These are phyloP conservation scores for Cladosporium sphaerospermum DNA, from an alignment of 2,329 filamentous ascomycete genomes.

Conservation along the genomic window DNA sequence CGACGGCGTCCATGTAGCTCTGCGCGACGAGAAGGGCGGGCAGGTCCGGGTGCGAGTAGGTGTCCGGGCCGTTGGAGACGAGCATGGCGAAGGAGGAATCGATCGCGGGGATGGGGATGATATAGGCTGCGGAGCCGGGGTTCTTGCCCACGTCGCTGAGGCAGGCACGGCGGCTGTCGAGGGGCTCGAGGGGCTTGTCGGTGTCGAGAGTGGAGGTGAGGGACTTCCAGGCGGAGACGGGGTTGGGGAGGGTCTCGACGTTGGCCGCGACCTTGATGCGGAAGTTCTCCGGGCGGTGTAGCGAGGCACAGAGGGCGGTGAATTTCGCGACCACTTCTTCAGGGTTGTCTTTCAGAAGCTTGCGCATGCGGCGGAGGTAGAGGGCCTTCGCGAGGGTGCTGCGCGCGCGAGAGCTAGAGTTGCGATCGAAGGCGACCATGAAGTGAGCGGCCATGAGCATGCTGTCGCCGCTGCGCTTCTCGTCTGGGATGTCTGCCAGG, in stretches of 20 bases:
- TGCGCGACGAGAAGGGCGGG: conserved; percentile 83
- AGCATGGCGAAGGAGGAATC: conserved; percentile 86
- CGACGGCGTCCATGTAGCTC: conserved; percentile 85
- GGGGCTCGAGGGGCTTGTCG: conserved; percentile 56
- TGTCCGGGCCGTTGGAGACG: conserved; percentile 66
- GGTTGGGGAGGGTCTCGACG: conserved; percentile 64
- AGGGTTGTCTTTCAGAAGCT: conserved; percentile 70
- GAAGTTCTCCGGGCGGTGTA: conserved; percentile 81
- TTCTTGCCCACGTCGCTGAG: conserved; percentile 68
- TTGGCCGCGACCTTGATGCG: conserved; percentile 80
- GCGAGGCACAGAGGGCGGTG: conserved; percentile 63
- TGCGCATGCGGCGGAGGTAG: conserved; percentile 79
- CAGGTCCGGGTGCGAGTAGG: conserved; percentile 68
- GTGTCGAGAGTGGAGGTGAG: conserved; percentile 51
- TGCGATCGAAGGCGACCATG: conserved; percentile 72
- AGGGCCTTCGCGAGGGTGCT: conserved; percentile 79
- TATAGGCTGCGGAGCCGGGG: conserved; percentile 67
- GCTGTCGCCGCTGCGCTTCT: conserved; percentile 74
- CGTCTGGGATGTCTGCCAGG: conserved; percentile 83
- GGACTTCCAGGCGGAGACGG: conserved; percentile 71
- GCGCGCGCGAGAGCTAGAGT: conserved; percentile 70
- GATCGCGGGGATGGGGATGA: conserved; percentile 85
- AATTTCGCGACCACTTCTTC: conserved; percentile 70
- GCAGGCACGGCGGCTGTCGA: conserved; percentile 63
- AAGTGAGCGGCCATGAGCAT: conserved; percentile 60